Percentiles rank a stretch among this genome's conserved stretches.
Conservation (phyloP, 2,329 filamentous ascomycete species). For the Claviceps sp. region DNA sequence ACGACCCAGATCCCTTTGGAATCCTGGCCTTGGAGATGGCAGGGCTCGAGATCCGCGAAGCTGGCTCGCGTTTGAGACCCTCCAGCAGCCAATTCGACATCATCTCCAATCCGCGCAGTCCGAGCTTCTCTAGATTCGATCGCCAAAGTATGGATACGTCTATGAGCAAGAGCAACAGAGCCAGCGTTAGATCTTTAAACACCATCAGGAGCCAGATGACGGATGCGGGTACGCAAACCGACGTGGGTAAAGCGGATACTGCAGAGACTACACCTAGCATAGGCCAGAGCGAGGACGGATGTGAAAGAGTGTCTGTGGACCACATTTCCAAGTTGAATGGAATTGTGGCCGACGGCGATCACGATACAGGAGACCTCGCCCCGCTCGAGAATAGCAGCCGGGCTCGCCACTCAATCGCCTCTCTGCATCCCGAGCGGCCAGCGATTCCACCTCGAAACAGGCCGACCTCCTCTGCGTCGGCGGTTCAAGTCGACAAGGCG, state of each 20-base stretch:
- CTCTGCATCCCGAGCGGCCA: slow-evolving; percentile 1
- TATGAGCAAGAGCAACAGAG: slow-evolving; percentile 46
- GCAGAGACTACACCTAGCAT: slow-evolving; percentile 42
- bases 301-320: slow-evolving; percentile 27
- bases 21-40: slow-evolving; percentile 83
- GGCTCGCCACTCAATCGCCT: slow-evolving; percentile 21
- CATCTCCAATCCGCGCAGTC: slow-evolving; percentile 62
- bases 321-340: slow-evolving; percentile 16
- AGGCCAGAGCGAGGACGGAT: slow-evolving; percentile 39
- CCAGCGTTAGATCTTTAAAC: slow-evolving; percentile 61
- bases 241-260: slow-evolving; percentile 28
- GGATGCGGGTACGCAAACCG: slow-evolving; percentile 52
- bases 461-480: not conserved
- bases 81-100: slow-evolving; percentile 74
- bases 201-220: slow-evolving; percentile 60
- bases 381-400: slow-evolving; percentile 32
- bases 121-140: slow-evolving; percentile 45
- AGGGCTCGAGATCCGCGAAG: slow-evolving; percentile 79
- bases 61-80: slow-evolving; percentile 57
- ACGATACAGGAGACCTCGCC: slow-evolving; percentile 43
- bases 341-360: slow-evolving; percentile 34
- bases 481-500: slow-evolving; percentile 11
- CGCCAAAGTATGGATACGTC: slow-evolving; percentile 58
- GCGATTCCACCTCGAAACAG: slow-evolving; percentile 7
- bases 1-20: slow-evolving; percentile 86